Evolutionary conservation across 2,329 filamentous ascomycete genomes (phyloP), one percentile per base, ranked within the genome.

Genomic region (Ophiocordyceps camponoti-rufipedis): DNA sequence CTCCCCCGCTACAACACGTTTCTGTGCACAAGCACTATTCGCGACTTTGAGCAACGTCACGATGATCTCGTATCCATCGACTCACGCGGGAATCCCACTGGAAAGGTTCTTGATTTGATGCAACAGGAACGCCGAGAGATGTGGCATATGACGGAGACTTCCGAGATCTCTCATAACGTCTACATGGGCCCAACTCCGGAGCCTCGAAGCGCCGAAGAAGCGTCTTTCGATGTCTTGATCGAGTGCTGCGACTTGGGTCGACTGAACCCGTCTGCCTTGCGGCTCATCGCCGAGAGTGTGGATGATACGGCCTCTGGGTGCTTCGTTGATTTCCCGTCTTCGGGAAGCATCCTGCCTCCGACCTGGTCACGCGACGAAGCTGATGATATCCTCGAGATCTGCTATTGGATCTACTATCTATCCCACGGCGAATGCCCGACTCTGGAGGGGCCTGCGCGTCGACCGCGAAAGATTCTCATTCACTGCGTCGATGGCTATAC

Each of bases 401-500:
- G 88, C 63, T 82, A 80, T 55, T 96, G 87, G 86, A 84, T 98
- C 28, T 85, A 88, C 61, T 76, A 84, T 54, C 67, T 94, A 41
- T 79, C 87, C 1, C 82, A 93, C 53, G 79, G 82, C 8, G 72
- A 68, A 50, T 56, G 62, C 50, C 54, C 57, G 50, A 47, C 52
- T 44, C 46, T 46, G 31, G 67, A 70, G 9, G 69, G 64, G 18
- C 28, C 16, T 9, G 40, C 44, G 45, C 33, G 45, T 23, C 62
- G 63, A 32, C 68, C 77, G 46, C 69, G 78, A 50, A 87, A 79
- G 56, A 77, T 96, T 32, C 73, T 96, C 31, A 84, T 98, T 39
- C 89, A 96, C 62, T 96, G 91, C 60, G 80, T 82, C 2, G 91
- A 98, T 60, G 91, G 91, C 16, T 98, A 98, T 56, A 98, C 91